Evolutionary conservation across 495 filamentous ascomycete species (phyloP), one percentile per base, ranked within the genome.

Genomic region (Penicillium roqueforti): DNA sequence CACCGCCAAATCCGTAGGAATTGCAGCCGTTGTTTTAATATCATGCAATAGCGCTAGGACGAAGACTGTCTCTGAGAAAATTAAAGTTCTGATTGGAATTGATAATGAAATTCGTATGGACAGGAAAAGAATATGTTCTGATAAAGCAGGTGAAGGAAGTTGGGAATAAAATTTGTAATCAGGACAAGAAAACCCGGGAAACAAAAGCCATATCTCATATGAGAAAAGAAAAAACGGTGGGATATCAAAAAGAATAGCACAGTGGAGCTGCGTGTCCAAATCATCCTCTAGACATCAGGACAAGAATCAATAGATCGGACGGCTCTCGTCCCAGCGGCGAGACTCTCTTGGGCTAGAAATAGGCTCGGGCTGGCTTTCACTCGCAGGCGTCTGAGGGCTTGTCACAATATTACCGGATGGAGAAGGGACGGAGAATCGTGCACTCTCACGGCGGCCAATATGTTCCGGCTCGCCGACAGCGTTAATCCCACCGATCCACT

Each of bases 401-500:
- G 56, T 46, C 4, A 55, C 51, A 14, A 42, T 19, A 18, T 63
- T 47, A 16, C 22, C 47, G 4, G 69, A 51, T 20, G 66, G 60
- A 23, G 65, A 67, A 50, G 56, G 36, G 22, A 65, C 38, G 13
- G 71, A 67, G 26, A 67, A 66, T 10, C 66, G 62, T 69, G 57
- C 80, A 79, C 65, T 79, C 78, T 51, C 79, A 65, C 73, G 67
- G 13, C 59, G 61, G 37, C 55, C 44, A 42, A 62, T 63, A 10
- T 60, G 53, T 7, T 65, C 66, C 18, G 60, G 53, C 38, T 76
- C 74, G 32, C 69, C 68, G 18, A 77, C 79, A 20, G 74, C 68
- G 22, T 71, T 66, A 41, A 75, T 71, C n/a, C 78, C 74, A 26
- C 93, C 93, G 65, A 96, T 92, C 93, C 93, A 99, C 67, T 96